Evolutionary conservation across 2,329 filamentous ascomycete species (phyloP).

Genomic region (Xylaria sp.): DNA sequence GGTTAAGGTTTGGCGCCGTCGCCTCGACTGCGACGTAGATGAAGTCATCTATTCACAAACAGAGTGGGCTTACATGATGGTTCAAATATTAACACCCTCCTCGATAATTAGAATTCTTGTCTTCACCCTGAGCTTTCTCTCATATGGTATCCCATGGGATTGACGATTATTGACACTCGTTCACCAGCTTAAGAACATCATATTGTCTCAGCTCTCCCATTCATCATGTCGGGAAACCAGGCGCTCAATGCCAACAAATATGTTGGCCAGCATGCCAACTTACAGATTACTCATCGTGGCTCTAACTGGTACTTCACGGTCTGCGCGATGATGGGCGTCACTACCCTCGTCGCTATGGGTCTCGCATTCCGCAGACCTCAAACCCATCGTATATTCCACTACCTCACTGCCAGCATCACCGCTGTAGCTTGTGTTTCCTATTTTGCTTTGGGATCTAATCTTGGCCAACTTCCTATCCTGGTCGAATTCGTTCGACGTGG

Average conservation of each 20-base stretch:
- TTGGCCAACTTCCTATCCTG: conserved; percentile 70
- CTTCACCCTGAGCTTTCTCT: background rate
- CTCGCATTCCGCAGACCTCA: conserved; percentile 64
- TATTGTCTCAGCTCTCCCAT: background rate
- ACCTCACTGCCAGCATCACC: conserved; percentile 68
- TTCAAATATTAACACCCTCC: conserved; percentile 26
- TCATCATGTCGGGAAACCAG: conserved; percentile 51
- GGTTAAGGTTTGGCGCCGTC: conserved; percentile 36
- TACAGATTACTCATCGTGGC: conserved; percentile 67
- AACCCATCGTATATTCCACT: conserved; percentile 69
- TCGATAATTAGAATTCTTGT: background rate
- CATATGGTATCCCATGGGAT: background rate
- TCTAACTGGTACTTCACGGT: conserved; percentile 73
- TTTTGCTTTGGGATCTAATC: conserved; percentile 73
- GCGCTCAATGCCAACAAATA: conserved; percentile 58
- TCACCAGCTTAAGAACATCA: background rate
- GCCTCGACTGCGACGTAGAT: conserved; percentile 30
- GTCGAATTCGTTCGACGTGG: conserved; percentile 65
- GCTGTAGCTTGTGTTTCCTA: conserved; percentile 70
- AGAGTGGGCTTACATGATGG: background rate
- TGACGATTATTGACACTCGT: background rate
- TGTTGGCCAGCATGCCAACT: conserved; percentile 62
- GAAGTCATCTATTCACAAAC: conserved; percentile 43
- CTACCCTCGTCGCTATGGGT: conserved; percentile 64
- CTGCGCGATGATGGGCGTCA: conserved; percentile 66